Base-by-base conservation (phyloP, 306 rosid species). In the Prunus mongolica region DNA sequence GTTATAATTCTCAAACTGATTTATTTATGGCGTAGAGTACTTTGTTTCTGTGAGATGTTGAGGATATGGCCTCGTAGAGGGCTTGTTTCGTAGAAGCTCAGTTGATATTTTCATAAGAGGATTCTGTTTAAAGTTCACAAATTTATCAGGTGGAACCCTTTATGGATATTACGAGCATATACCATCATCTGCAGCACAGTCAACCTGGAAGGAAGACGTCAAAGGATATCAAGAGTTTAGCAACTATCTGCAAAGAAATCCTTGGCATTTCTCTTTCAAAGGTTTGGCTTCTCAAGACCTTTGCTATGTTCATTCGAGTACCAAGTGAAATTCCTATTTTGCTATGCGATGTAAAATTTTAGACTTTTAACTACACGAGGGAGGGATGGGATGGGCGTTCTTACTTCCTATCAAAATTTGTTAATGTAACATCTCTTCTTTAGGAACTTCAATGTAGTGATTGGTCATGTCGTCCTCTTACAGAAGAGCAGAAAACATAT, bases 381-480 rank as follows among this genome's bases (percentile, higher is more conserved):
- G 67, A 73, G 44, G 44, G 67, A 8, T 24, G 57, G 24, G 45
- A 73, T 73, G 67, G 18, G 62, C 15, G 63, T 49, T 54, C 86
- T 75, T 78, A 65, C 47, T 83, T 76, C 13, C 66, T 73, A 19
- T 67, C 76, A 50, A 73, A 49, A 47, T 51, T 71, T 81, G 77
- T 83, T 87, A 74, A 83, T 80, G 74, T 47, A 80, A 82, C 77
- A 76, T 84, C 68, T 81, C 71, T 84, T 80, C 73, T 85, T 77
- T 89, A 91, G 98, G 98, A 94, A 82, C 98, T 91, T 82, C 97
- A 94, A 91, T 91, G 97, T 90, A 94, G 98, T 84, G 98, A 94
- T 82, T 94, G 98, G 98, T 94, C 98, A 64, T 69, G 32, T 22
- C 93, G 98, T 75, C 97, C 98, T 72, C 98, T 94, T 79, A 85